These are phyloP conservation scores for Tilletia setariae DNA, from an alignment of 1,284 basidiomycete species.

Conservation along the genomic window DNA sequence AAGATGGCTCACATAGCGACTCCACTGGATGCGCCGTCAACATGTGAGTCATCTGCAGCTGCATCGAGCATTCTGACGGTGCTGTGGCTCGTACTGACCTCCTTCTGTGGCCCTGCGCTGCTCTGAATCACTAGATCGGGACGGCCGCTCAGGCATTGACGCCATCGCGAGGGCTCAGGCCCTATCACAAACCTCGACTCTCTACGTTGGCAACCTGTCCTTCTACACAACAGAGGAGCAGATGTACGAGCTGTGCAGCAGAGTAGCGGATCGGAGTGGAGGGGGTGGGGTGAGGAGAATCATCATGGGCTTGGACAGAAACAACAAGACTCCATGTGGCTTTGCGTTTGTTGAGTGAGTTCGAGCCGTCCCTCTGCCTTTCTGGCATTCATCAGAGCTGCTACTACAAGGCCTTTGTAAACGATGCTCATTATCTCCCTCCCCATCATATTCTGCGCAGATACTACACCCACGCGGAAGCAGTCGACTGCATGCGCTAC, in stretches of 20 bases:
- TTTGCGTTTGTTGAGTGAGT: slow-evolving; percentile 90
- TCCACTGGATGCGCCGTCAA: slow-evolving; percentile 84
- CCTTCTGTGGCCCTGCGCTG: neutral
- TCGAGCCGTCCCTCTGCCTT: neutral
- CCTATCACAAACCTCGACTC: slow-evolving; percentile 59
- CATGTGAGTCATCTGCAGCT: slow-evolving; percentile 70
- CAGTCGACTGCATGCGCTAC: slow-evolving; percentile 86
- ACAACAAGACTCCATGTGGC: slow-evolving; percentile 96
- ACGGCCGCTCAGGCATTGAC: slow-evolving; percentile 52
- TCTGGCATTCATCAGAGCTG: neutral
- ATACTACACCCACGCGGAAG: slow-evolving; percentile 93
- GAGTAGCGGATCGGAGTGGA: slow-evolving; percentile 81
- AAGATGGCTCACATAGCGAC: slow-evolving; percentile 81
- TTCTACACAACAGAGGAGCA: slow-evolving; percentile 98
- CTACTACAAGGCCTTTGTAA: too few relatives aligned
- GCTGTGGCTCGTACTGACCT: neutral
- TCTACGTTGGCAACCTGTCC: slow-evolving; percentile 90
- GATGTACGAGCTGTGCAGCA: slow-evolving; percentile 95
- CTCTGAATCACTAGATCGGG: slow-evolving; percentile 44
- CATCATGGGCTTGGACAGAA: slow-evolving; percentile 97
- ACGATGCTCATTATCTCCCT: too few relatives aligned
- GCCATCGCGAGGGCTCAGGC: slow-evolving; percentile 57
- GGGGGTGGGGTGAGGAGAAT: slow-evolving; percentile 96
- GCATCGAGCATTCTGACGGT: neutral
- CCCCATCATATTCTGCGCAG: slow-evolving; percentile 25